phyloP scores from a whole-genome alignment of 148 eudicot species.

The Rhododendron molle region DNA sequence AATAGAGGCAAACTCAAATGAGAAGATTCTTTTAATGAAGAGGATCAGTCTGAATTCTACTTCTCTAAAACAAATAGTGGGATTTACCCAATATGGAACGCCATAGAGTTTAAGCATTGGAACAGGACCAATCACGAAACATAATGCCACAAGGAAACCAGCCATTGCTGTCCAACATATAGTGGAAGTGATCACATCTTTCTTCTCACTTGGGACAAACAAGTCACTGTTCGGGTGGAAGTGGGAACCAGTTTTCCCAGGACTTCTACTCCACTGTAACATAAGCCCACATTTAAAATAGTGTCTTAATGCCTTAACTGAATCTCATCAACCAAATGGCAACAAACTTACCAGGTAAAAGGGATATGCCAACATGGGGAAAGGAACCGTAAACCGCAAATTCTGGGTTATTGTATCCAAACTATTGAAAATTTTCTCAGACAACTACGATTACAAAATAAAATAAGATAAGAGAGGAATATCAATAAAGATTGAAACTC shows the following conservation, averaged over 20 bases:
- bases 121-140: conserved; percentile 39
- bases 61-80: neutral
- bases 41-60: neutral
- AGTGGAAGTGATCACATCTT: conserved; percentile 48
- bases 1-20: neutral
- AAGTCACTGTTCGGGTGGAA: conserved; percentile 44
- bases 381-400: conserved; percentile 38
- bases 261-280: conserved; percentile 41
- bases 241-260: conserved; percentile 52
- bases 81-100: conserved; percentile 43
- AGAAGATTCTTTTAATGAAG: neutral
- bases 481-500: neutral
- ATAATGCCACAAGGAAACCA: conserved; percentile 30
- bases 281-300: neutral
- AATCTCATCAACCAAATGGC: neutral
- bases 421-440: conserved; percentile 38
- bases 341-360: conserved; percentile 38
- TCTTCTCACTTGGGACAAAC: conserved; percentile 39
- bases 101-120: conserved; percentile 44
- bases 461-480: neutral
- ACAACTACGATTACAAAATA: conserved; percentile 20
- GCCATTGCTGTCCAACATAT: conserved; percentile 51
- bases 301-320: neutral
- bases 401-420: conserved; percentile 27
- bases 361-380: conserved; percentile 49